phyloP scores from a whole-genome alignment of 139 green algal genomes.

The Micromonas pusilla region DNA sequence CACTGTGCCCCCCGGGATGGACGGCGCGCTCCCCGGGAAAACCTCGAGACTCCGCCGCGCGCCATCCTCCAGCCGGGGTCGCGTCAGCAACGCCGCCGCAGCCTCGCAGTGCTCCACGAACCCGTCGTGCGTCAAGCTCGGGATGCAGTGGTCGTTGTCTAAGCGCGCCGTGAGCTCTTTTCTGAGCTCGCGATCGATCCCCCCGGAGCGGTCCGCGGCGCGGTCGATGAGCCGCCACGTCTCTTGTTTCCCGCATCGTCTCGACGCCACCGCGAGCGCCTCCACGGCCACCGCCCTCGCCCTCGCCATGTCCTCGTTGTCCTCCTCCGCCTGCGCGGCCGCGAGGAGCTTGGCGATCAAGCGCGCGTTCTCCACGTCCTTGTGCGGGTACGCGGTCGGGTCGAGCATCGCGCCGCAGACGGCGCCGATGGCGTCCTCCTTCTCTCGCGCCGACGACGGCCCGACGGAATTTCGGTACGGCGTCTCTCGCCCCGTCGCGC shows the following conservation, averaged over 20 bases:
- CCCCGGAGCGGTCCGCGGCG: background rate
- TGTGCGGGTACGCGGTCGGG: background rate
- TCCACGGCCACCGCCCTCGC: background rate
- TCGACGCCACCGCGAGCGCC: background rate
- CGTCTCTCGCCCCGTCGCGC: too few relatives aligned
- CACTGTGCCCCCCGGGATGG: too few relatives aligned
- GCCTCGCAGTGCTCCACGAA: background rate
- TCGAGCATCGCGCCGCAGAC: slow-evolving; percentile 39
- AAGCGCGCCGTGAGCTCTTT: background rate
- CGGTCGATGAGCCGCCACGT: background rate
- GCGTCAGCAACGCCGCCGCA: background rate
- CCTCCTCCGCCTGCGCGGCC: background rate
- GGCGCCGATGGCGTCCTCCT: slow-evolving; percentile 50
- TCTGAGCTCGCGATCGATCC: background rate
- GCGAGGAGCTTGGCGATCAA: background rate
- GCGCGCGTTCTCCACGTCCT: background rate
- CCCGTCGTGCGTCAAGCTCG: background rate
- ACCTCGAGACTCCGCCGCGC: too few relatives aligned
- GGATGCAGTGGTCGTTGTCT: background rate
- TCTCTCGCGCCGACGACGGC: slow-evolving; percentile 39
- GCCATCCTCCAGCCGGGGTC: background rate
- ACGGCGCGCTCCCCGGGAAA: too few relatives aligned
- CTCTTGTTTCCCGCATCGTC: background rate
- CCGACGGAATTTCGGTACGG: too few relatives aligned
- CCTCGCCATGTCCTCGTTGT: background rate